These are phyloP conservation scores for Pseudogymnoascus sp. DNA, from an alignment of 2,329 filamentous ascomycete species.

Conservation along the genomic window DNA sequence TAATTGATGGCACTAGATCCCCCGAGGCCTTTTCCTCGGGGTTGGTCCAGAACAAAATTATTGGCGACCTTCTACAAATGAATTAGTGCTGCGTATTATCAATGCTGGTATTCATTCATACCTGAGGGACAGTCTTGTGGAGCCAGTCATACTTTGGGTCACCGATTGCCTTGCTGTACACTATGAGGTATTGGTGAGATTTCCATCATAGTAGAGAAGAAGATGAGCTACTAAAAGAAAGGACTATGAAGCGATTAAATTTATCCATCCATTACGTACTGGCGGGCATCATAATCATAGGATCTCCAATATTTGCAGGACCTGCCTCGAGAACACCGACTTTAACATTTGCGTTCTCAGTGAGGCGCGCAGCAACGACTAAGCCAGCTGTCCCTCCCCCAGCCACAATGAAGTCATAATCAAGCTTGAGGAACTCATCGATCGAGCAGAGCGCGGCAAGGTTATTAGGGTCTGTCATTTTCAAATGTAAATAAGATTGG, in stretches of 20 bases:
- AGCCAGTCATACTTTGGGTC: constrained; percentile 17
- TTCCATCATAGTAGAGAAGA: neutral
- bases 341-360: constrained; percentile 29
- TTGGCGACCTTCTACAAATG: neutral
- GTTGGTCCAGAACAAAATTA: constrained; percentile 7
- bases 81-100: neutral
- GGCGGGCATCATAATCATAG: constrained; percentile 30
- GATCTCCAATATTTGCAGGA: constrained; percentile 28
- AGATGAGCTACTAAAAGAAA: neutral
- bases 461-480: neutral
- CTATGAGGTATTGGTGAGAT: neutral
- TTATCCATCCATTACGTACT: neutral
- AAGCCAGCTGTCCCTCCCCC: constrained; percentile 39
- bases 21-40: constrained; percentile 31
- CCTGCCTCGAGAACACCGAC: constrained; percentile 36
- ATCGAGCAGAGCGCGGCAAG: constrained; percentile 11
- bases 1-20: constrained; percentile 32
- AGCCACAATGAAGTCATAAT: constrained; percentile 36
- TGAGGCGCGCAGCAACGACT: constrained; percentile 33
- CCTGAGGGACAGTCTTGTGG: constrained; percentile 14
- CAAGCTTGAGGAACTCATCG: constrained; percentile 10
- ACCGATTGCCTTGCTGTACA: constrained; percentile 12
- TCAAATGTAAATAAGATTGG: neutral
- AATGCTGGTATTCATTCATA: neutral
- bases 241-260: neutral